Conservation (phyloP, 2,329 filamentous ascomycete genomes). For the Calonectria pteridis region DNA sequence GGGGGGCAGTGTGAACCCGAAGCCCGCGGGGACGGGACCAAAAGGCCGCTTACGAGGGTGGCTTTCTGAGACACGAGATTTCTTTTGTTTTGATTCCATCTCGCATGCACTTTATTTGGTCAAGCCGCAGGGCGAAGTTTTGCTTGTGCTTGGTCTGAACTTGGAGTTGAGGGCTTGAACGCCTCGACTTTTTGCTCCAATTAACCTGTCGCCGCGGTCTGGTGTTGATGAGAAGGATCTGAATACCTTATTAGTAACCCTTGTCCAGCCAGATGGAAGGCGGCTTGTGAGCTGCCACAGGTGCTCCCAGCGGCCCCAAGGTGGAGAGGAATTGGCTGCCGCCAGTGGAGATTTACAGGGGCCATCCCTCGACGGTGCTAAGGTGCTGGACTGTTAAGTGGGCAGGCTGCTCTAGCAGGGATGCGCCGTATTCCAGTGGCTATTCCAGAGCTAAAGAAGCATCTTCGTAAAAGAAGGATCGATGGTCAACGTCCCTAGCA, state of each 20-base stretch:
- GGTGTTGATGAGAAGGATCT: background rate
- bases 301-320: background rate
- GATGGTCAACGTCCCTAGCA: background rate
- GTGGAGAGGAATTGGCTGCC: background rate
- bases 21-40: background rate
- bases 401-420: background rate
- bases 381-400: background rate
- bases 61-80: background rate
- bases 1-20: background rate
- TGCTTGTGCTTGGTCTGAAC: background rate
- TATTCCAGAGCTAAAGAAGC: background rate
- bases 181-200: background rate
- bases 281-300: background rate
- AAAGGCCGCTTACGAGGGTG: background rate
- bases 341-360: background rate
- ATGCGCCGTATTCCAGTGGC: background rate
- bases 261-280: background rate
- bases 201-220: background rate
- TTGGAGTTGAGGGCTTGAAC: background rate
- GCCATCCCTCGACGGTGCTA: background rate
- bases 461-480: background rate
- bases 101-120: background rate
- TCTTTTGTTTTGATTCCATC: background rate
- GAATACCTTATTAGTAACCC: background rate
- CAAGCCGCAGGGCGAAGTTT: background rate